phyloP scores from a whole-genome alignment of 164 flowering plant species.

The Chimonanthus salicifolius region DNA sequence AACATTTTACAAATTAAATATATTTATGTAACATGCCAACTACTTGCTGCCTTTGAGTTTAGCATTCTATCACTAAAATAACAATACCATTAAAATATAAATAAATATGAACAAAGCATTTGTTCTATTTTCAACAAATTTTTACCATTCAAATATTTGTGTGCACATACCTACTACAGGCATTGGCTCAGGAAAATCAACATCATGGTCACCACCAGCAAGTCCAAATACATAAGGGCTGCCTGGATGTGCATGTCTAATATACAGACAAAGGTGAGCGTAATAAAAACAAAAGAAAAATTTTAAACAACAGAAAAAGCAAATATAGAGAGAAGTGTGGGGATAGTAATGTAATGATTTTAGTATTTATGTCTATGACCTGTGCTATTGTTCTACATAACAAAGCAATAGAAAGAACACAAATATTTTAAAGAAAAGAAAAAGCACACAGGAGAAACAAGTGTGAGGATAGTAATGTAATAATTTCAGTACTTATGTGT shows the following conservation, averaged over 20 bases:
- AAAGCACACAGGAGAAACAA: not conserved
- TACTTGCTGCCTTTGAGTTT: too few species aligned
- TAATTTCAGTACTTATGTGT: too few species aligned
- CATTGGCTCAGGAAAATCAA: conserved; percentile 99
- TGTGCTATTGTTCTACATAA: not conserved
- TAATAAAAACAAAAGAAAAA: not conserved
- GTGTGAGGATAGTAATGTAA: not conserved
- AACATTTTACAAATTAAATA: too few species aligned
- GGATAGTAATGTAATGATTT: too few species aligned
- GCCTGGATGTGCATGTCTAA: conserved; percentile 99
- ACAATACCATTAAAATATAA: too few species aligned
- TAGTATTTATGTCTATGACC: too few species aligned
- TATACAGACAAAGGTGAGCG: not conserved
- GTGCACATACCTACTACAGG: conserved; percentile 79
- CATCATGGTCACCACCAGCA: conserved; percentile 81
- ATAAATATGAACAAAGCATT: too few species aligned
- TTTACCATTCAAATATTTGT: too few species aligned
- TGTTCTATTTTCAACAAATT: too few species aligned
- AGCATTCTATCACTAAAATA: too few species aligned
- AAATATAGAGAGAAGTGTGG: not conserved
- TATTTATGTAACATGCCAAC: too few species aligned
- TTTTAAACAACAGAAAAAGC: not conserved
- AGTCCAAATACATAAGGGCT: conserved; percentile 99
- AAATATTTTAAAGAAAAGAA: not conserved
- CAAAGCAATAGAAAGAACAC: not conserved